A percentile compares a stretch with the other conserved stretches of the same genome.
Evolutionary conservation across 768 basidiomycete species (phyloP).

Genomic region (Boletus sp.): DNA sequence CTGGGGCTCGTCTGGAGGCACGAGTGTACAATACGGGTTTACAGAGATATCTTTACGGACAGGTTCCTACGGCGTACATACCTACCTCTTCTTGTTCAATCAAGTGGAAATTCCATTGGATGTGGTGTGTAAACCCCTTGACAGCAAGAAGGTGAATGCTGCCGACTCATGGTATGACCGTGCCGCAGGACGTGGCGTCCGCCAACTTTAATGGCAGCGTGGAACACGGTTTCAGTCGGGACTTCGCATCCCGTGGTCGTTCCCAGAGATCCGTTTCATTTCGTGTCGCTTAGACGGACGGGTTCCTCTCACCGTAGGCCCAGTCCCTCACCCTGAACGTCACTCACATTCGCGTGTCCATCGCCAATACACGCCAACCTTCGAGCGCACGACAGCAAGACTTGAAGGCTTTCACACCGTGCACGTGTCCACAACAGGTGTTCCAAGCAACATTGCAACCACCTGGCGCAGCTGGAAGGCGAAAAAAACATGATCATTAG

Average conservation of each 20-base stretch:
- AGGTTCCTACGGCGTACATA: not conserved
- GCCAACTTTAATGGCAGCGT: not conserved
- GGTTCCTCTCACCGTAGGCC: not conserved
- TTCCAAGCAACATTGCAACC: not conserved
- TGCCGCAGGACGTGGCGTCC: not conserved
- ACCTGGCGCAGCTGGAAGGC: not conserved
- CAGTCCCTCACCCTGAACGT: not conserved
- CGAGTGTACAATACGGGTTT: constrained; percentile 3
- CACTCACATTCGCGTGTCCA: not conserved
- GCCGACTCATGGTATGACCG: not conserved
- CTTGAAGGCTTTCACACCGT: not conserved
- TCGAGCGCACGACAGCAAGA: not conserved
- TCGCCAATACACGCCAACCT: not conserved
- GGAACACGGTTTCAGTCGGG: constrained; percentile 1
- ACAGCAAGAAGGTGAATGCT: not conserved
- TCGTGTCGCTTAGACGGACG: not conserved
- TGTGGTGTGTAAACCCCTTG: not conserved
- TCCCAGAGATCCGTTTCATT: not conserved
- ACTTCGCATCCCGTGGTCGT: not conserved
- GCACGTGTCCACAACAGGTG: constrained; percentile 5
- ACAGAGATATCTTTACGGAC: not conserved
- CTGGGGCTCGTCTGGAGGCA: not conserved
- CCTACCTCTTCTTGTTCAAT: not conserved
- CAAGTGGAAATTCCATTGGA: not conserved
- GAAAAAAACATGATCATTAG: not conserved